Percentiles rank a stretch among this genome's conserved stretches.
Evolutionary conservation across 306 rosid genomes (phyloP).

Genomic region (Cucurbita argyrosperma): DNA sequence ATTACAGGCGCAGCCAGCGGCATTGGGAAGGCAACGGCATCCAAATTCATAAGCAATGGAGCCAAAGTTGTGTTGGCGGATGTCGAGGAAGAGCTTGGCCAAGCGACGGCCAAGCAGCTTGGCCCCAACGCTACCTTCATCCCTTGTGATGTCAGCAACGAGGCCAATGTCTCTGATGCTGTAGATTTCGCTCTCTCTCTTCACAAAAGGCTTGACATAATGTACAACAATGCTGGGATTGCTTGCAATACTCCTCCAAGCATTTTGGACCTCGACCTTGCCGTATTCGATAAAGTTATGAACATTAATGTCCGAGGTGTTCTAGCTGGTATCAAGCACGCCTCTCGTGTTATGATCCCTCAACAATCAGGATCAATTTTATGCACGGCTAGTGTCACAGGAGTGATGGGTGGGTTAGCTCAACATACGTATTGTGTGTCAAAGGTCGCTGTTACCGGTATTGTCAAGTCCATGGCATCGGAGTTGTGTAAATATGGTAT

Average conservation of each 20-base stretch:
- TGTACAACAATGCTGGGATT: constrained; percentile 75
- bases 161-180: constrained; percentile 54
- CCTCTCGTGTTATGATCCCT: constrained; percentile 75
- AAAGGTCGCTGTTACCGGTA: constrained; percentile 53
- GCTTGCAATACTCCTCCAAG: constrained; percentile 60
- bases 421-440: constrained; percentile 69
- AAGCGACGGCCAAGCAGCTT: constrained; percentile 42
- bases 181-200: constrained; percentile 55
- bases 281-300: constrained; percentile 44
- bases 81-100: constrained; percentile 47
- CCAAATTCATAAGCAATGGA: constrained; percentile 61
- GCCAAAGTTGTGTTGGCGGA: constrained; percentile 83
- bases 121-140: constrained; percentile 60
- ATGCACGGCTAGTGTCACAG: constrained; percentile 73
- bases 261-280: constrained; percentile 50
- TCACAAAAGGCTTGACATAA: constrained; percentile 56
- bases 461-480: constrained; percentile 52
- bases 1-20: constrained; percentile 95
- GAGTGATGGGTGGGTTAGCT: constrained; percentile 57
- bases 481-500: constrained; percentile 59
- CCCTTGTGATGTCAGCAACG: constrained; percentile 58
- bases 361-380: constrained; percentile 47
- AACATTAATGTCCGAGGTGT: constrained; percentile 60
- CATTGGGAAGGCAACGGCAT: constrained; percentile 70
- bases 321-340: constrained; percentile 68